A percentile compares a stretch with the other conserved stretches of the same genome.
phyloP scores from a whole-genome alignment of 164 flowering plant genomes.

The Liriodendron chinense region DNA sequence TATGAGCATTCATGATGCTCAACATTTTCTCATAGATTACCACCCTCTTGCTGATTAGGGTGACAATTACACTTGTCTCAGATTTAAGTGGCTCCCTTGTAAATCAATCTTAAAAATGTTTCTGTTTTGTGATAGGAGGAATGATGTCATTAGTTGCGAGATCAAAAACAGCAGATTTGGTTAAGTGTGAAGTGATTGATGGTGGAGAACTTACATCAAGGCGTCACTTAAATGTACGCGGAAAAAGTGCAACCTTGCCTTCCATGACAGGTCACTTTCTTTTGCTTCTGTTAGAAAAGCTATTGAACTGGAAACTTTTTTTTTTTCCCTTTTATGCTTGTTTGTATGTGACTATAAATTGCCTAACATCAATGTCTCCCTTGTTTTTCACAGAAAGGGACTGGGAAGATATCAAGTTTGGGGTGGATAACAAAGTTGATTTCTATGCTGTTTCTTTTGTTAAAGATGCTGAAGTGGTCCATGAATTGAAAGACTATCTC shows the following conservation, averaged over 20 bases:
- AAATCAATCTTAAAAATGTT: not conserved
- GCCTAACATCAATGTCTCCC: not conserved
- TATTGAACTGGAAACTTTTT: not conserved
- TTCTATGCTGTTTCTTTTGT: conserved; percentile 99
- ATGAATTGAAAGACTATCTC: conserved; percentile 90
- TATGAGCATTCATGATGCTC: not conserved
- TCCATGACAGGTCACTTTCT: conserved; percentile 83
- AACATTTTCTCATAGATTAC: not conserved
- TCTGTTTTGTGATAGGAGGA: conserved; percentile 55
- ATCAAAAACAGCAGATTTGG: conserved; percentile 73
- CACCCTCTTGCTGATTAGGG: not conserved
- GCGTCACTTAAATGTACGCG: conserved; percentile 95
- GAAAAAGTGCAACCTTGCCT: conserved; percentile 93
- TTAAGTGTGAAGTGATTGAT: conserved; percentile 87
- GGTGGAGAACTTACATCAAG: conserved; percentile 97
- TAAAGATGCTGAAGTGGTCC: conserved; percentile 92
- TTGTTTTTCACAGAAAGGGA: conserved; percentile 65
- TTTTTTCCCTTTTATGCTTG: not conserved
- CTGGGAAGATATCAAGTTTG: conserved; percentile 99
- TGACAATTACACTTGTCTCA: not conserved
- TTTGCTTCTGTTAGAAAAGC: not conserved
- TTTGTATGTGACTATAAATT: not conserved
- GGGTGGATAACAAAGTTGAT: conserved; percentile 92
- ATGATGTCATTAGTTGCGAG: conserved; percentile 93
- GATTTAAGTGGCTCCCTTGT: not conserved